phyloP scores from a whole-genome alignment of 2,329 filamentous ascomycete species.

The Metarhizium brunneum region DNA sequence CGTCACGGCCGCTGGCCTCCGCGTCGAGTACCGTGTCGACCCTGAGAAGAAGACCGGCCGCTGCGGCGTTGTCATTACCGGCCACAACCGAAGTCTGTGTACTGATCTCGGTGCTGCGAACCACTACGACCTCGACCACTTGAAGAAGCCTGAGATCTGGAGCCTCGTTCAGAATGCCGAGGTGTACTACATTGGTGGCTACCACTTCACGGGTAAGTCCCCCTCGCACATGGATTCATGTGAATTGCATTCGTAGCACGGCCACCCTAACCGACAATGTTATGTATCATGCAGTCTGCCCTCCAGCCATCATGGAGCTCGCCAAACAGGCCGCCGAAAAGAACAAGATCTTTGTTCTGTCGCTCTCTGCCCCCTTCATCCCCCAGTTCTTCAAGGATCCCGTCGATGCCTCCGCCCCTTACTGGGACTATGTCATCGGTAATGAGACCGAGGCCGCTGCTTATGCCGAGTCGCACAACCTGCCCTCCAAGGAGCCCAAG shows the following conservation, averaged over 20 bases:
- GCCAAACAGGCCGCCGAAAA: conserved; percentile 80
- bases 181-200: conserved; percentile 89
- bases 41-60: conserved; percentile 76
- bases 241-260: background rate
- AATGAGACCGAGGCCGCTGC: conserved; percentile 92
- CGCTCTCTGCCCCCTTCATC: conserved; percentile 92
- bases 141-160: conserved; percentile 90
- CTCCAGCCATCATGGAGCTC: conserved; percentile 79
- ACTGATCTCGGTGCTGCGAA: conserved; percentile 95
- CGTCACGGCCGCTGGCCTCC: conserved; percentile 77
- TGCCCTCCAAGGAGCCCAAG: conserved; percentile 67
- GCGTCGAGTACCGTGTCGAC: conserved; percentile 92
- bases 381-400: conserved; percentile 96
- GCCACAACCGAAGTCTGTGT: conserved; percentile 88
- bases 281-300: conserved; percentile 52
- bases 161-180: conserved; percentile 79
- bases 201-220: conserved; percentile 68
- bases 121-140: conserved; percentile 89
- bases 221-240: background rate
- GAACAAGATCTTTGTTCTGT: conserved; percentile 89
- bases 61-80: conserved; percentile 94
- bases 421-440: conserved; percentile 93
- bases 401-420: conserved; percentile 74
- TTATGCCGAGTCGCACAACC: conserved; percentile 74
- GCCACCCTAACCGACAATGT: background rate